phyloP scores from a whole-genome alignment of 768 basidiomycete genomes.

The Phylloporus rhodoxanthus region DNA sequence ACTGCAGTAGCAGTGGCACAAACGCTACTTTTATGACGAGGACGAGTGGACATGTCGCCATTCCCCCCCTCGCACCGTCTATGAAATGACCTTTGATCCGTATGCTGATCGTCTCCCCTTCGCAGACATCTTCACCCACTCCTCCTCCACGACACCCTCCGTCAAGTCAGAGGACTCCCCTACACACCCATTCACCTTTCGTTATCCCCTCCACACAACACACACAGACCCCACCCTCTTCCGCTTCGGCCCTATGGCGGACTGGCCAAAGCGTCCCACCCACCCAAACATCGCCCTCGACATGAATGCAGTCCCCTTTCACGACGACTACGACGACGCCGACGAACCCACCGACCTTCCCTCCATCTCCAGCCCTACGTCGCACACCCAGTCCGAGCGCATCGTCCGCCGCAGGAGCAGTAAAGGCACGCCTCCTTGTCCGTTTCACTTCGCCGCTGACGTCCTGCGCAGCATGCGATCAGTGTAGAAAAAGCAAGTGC shows the following conservation, averaged over 20 bases:
- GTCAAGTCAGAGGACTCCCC: conserved; percentile 29
- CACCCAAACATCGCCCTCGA: conserved; percentile 19
- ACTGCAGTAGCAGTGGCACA: background rate
- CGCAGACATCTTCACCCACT: conserved; percentile 6
- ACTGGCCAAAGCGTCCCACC: conserved; percentile 23
- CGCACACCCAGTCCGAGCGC: conserved; percentile 35
- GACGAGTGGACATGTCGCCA: background rate
- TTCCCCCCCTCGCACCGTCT: background rate
- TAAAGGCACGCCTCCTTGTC: conserved; percentile 46
- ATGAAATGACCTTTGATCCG: conserved; percentile 21
- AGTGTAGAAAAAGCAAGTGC: conserved; percentile 86
- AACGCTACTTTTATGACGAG: background rate
- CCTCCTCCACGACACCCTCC: conserved; percentile 15
- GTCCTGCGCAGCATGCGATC: conserved; percentile 64
- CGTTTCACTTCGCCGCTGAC: background rate
- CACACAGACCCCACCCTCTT: conserved; percentile 7
- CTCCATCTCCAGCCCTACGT: conserved; percentile 20
- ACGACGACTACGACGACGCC: conserved; percentile 60
- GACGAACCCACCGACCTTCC: conserved; percentile 49
- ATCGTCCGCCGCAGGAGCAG: conserved; percentile 66
- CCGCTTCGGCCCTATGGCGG: conserved; percentile 29
- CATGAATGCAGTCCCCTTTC: conserved; percentile 38
- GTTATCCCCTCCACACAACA: conserved; percentile 10
- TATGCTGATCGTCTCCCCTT: conserved; percentile 17
- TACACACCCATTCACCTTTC: conserved; percentile 17